Conservation (phyloP, 768 basidiomycete species). For the Amanita muscaria region DNA sequence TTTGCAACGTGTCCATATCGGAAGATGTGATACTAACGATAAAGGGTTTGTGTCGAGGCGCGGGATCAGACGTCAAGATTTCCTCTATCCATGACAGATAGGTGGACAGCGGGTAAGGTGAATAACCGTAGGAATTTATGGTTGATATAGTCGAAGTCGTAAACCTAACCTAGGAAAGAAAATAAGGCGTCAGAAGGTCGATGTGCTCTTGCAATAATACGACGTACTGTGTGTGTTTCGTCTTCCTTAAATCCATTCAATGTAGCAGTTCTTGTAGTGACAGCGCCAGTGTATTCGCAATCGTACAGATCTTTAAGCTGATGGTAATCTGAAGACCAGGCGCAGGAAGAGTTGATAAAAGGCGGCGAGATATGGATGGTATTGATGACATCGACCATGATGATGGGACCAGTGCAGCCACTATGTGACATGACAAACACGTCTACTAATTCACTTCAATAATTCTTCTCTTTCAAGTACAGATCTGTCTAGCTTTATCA, state of each 20-base stretch:
- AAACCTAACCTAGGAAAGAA: constrained; percentile 47
- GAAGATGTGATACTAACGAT: constrained; percentile 76
- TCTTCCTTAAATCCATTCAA: constrained; percentile 63
- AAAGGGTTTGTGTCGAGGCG: constrained; percentile 37
- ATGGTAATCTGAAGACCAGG: constrained; percentile 65
- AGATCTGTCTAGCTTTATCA: constrained; percentile 91
- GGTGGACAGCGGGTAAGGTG: constrained; percentile 57
- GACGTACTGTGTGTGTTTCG: constrained; percentile 48
- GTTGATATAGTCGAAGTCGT: constrained; percentile 43
- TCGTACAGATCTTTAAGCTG: constrained; percentile 62
- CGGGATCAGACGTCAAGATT: constrained; percentile 28
- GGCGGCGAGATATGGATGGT: constrained; percentile 51
- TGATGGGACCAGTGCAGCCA: no score
- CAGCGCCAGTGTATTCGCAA: constrained; percentile 62
- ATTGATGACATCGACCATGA: constrained; percentile 54
- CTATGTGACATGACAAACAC: constrained; percentile 7
- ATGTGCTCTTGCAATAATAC: constrained; percentile 4
- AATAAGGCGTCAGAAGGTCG: constrained; percentile 5
- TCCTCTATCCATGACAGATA: constrained; percentile 61
- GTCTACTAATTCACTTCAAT: constrained; percentile 47
- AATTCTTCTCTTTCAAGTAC: constrained; percentile 92
- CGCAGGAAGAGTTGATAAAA: constrained; percentile 71
- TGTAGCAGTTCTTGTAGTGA: constrained; percentile 75
- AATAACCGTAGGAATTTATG: constrained; percentile 83
- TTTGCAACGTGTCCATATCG: constrained; percentile 35